Base-by-base conservation (phyloP, 1,139 yeast species). In the Geotrichum candidum region DNA sequence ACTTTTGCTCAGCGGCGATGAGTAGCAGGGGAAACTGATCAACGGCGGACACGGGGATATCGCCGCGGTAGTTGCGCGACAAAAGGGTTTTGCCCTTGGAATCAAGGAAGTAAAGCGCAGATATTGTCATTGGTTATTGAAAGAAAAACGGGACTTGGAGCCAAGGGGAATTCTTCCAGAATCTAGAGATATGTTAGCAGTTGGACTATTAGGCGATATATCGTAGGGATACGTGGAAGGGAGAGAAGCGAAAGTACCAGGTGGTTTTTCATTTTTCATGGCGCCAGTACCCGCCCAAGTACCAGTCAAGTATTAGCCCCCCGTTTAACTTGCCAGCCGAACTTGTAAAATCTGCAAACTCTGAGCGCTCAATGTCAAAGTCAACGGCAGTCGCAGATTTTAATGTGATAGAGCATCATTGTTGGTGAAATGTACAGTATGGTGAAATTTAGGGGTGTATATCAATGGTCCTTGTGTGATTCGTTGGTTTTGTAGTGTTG, bases 31-130 rank as follows among this genome's bases (percentile, higher is more conserved):
- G 96, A 74, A 94, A 94, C 68, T 84, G 82, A 63, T 94, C 98
- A 62, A 94, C 87, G 4, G 97, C 88, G 53, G 82, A 77, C 64
- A 83, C 68, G 15, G 97, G 94, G 50, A 94, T 84, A 71, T 94
- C 99, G 9, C 97, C 98, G 68, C 90, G 87, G 76, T 94, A 94
- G 74, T 91, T 95, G 64, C 99, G 79, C 18, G 96, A 86, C 55
- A 94, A 83, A 60, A 94, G 80, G 15, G 96, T 88, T 73, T 90
- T 90, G 51, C 97, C 98, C 78, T 90, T 91, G 70, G 84, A 81
- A 76, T 94, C 99, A 67, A 96, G 84, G 70, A 94, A 90, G 72
- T 89, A 94, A 61, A 94, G 83, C 56, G 92, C 91, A 48, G 97
- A 91, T 15, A 97, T 96, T 97, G 92, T 92, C 64, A 64, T 64